Percentiles rank a stretch among this genome's conserved stretches.
phyloP scores from a whole-genome alignment of 768 basidiomycete species.

The Tephrocybe sp. region DNA sequence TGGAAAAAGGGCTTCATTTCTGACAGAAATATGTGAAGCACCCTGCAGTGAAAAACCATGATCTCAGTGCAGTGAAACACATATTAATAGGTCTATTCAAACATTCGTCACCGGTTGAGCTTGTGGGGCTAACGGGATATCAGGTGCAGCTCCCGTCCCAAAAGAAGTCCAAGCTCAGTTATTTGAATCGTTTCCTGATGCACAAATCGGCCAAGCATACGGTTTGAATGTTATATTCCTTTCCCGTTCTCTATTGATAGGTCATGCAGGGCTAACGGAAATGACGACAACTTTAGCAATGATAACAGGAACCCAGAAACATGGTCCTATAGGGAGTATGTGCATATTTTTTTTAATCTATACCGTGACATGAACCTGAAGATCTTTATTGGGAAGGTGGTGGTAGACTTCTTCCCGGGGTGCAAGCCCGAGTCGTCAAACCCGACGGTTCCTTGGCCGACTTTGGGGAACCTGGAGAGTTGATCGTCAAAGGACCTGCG shows the following conservation, averaged over 20 bases:
- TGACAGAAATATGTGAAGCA: slow-evolving; percentile 28
- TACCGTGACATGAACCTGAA: neutral
- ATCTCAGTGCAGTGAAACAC: slow-evolving; percentile 36
- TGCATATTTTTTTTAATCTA: neutral
- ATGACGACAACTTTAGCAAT: slow-evolving; percentile 45
- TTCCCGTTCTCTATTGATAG: neutral
- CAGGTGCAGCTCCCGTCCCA: slow-evolving; percentile 60
- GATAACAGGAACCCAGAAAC: slow-evolving; percentile 37
- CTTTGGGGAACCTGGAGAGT: slow-evolving; percentile 46
- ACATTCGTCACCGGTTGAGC: slow-evolving; percentile 12
- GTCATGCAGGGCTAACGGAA: slow-evolving; percentile 25
- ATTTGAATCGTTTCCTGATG: slow-evolving; percentile 42
- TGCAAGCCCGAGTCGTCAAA: slow-evolving; percentile 41
- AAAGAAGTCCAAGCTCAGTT: slow-evolving; percentile 46
- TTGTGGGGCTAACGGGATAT: slow-evolving; percentile 11
- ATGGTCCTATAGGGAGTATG: slow-evolving; percentile 37
- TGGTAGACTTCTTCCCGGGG: slow-evolving; percentile 43
- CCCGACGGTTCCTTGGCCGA: slow-evolving; percentile 40
- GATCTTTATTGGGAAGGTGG: slow-evolving; percentile 23
- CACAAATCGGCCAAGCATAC: slow-evolving; percentile 59
- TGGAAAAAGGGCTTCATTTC: neutral
- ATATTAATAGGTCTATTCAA: slow-evolving; percentile 38
- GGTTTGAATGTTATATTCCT: slow-evolving; percentile 30
- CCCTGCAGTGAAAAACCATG: slow-evolving; percentile 39
- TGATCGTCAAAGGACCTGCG: slow-evolving; percentile 43